Percentiles rank a stretch among this genome's conserved stretches.
Evolutionary conservation across 148 eudicot genomes (phyloP).

Genomic region (Bassia scoparia): DNA sequence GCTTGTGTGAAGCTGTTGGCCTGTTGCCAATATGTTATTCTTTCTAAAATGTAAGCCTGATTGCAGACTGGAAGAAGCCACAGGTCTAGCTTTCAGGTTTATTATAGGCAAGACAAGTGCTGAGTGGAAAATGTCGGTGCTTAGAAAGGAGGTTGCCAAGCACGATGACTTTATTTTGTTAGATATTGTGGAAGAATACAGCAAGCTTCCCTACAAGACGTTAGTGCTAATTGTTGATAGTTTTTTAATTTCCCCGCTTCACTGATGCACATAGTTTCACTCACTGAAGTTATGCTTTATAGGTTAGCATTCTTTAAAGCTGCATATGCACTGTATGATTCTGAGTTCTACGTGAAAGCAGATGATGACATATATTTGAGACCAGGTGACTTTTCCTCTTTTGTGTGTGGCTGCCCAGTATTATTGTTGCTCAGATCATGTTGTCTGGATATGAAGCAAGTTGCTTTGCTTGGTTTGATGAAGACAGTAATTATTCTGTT

Average conservation of each 20-base stretch:
- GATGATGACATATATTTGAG: conserved; percentile 93
- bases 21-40: conserved; percentile 1
- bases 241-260: conserved; percentile 5
- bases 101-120: conserved; percentile 78
- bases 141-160: conserved; percentile 68
- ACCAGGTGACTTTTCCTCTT: conserved; percentile 65
- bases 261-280: conserved; percentile 11
- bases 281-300: conserved; percentile 26
- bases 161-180: conserved; percentile 79
- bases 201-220: conserved; percentile 99
- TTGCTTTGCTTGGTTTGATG: conserved; percentile 9
- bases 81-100: conserved; percentile 93
- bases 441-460: neutral
- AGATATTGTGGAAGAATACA: conserved; percentile 89
- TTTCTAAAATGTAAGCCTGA: conserved; percentile 6
- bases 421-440: neutral
- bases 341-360: conserved; percentile 90
- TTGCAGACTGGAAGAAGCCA: conserved; percentile 89
- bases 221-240: conserved; percentile 42
- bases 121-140: conserved; percentile 67
- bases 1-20: conserved; percentile 1
- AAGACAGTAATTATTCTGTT: neutral
- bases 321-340: conserved; percentile 72
- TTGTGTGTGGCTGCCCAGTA: too few species aligned
- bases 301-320: conserved; percentile 95